Base-by-base conservation (phyloP, 345 rosid genomes). In the Clarkia xantiana region DNA sequence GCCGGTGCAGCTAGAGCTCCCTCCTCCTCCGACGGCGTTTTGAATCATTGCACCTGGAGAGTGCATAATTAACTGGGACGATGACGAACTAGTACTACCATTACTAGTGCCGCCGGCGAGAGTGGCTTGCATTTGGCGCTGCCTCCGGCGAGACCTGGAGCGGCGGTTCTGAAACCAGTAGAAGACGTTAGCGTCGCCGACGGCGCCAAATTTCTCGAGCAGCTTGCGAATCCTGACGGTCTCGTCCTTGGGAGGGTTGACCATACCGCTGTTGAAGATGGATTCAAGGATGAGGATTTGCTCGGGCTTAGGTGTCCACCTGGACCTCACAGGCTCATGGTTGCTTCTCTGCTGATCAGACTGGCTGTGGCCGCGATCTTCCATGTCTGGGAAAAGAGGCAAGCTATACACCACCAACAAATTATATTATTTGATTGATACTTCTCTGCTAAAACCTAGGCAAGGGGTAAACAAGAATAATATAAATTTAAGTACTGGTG, bases 251-350 rank as follows among this genome's bases (percentile, higher is more conserved):
- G 96, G 89, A 41, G 98, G 98, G 64, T 91, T 91, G 7, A 91
- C 96, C 96, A 86, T 86, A 14, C 96, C 98, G 55, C 98, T 86
- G 58, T 86, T 86, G 72, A 86, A 91, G 80, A 91, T 86, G 61
- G 98, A 84, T 69, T 91, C 98, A 10, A 91, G 94, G 59, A 91
- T 91, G 71, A 86, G 77, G 71, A 91, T 86, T 65, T 91, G 98
- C 67, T 91, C 98, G 10, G 96, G 90, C 68, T 91, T 91, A 5
- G 98, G 98, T 25, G 96, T 86, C 98, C 98, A 91, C 63, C 98
- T 57, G 51, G 98, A 91, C 61, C 98, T 64, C 45, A 86, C 94
- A 1, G 89, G 81, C 58, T 90, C 95, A 9, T 18, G 40, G 23
- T 43, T 40, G 53, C 84, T 67, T 57, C 69, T 78, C 2, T 62